Conservation (phyloP, 352 stramenopile species). For the Globisporangium emineosum region DNA sequence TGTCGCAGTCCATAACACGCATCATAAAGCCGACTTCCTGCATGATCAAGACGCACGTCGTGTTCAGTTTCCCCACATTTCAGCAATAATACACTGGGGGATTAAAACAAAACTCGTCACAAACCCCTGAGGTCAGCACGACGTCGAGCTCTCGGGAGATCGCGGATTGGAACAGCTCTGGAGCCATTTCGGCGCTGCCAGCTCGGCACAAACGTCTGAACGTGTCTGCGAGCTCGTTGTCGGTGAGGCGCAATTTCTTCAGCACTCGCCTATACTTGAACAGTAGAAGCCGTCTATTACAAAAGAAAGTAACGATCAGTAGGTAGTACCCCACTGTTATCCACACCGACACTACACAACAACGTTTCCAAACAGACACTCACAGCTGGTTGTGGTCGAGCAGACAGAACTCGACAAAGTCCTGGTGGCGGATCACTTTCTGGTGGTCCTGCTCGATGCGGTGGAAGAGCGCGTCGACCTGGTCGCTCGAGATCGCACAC, state of each 20-base stretch:
- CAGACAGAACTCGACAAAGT: conserved; percentile 83
- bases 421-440: conserved; percentile 53
- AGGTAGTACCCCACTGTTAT: not conserved
- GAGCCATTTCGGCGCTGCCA: conserved; percentile 38
- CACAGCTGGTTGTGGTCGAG: conserved; percentile 79
- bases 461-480: conserved; percentile 74
- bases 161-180: conserved; percentile 57
- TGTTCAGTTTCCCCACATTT: not conserved
- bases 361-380: conserved; percentile 3
- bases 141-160: conserved; percentile 74
- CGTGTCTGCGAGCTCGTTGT: conserved; percentile 77
- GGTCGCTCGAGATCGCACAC: conserved; percentile 61
- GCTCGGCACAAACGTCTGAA: conserved; percentile 53
- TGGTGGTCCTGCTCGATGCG: conserved; percentile 57
- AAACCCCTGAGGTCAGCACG: conserved; percentile 71
- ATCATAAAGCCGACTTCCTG: conserved; percentile 69
- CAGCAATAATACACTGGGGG: not conserved
- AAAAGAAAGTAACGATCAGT: not conserved
- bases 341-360: not conserved
- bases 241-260: conserved; percentile 55
- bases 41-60: not conserved
- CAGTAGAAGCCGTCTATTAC: conserved; percentile 56
- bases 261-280: conserved; percentile 72
- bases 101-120: conserved; percentile 8
- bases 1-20: conserved; percentile 64